Conservation (phyloP, 2,329 filamentous ascomycete species). For the Aspergillus spinulosporus region DNA sequence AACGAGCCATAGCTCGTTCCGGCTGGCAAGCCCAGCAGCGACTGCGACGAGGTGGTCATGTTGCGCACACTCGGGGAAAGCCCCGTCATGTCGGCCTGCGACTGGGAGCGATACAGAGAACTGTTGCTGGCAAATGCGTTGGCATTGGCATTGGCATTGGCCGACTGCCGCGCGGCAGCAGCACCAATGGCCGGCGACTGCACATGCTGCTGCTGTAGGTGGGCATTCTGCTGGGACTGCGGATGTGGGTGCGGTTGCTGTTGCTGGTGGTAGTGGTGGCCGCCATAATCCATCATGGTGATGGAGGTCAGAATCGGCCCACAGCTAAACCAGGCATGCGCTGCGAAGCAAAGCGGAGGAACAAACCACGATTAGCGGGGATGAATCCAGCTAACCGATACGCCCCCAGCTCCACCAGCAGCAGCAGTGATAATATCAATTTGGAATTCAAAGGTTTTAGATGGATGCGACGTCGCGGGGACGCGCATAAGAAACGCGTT, state of each 20-base stretch:
- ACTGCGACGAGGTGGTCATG: conserved; percentile 33
- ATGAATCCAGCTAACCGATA: conserved; percentile 1
- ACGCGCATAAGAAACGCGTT: conserved; percentile 15
- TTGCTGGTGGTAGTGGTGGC: conserved; percentile 32
- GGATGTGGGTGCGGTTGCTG: conserved; percentile 26
- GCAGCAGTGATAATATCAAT: neutral
- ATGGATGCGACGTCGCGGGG: conserved; percentile 8
- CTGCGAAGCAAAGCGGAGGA: conserved; percentile 13
- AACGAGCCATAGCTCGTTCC: conserved; percentile 30
- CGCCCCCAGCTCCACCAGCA: conserved; percentile 13
- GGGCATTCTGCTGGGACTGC: conserved; percentile 26
- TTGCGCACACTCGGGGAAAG: conserved; percentile 37
- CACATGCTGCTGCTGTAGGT: conserved; percentile 30
- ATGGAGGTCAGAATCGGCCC: conserved; percentile 4
- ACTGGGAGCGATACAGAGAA: conserved; percentile 29
- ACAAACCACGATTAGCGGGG: conserved; percentile 9
- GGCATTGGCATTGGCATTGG: conserved; percentile 27
- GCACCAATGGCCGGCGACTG: conserved; percentile 33
- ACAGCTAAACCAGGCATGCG: conserved; percentile 10
- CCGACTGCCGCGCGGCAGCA: conserved; percentile 17
- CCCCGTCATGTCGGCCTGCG: conserved; percentile 28
- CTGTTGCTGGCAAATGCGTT: conserved; percentile 30
- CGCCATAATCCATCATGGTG: conserved; percentile 41
- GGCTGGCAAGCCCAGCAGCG: conserved; percentile 33
- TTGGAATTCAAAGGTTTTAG: neutral